phyloP scores from a whole-genome alignment of 495 filamentous ascomycete genomes.

The Aspergillus coremiiformis region DNA sequence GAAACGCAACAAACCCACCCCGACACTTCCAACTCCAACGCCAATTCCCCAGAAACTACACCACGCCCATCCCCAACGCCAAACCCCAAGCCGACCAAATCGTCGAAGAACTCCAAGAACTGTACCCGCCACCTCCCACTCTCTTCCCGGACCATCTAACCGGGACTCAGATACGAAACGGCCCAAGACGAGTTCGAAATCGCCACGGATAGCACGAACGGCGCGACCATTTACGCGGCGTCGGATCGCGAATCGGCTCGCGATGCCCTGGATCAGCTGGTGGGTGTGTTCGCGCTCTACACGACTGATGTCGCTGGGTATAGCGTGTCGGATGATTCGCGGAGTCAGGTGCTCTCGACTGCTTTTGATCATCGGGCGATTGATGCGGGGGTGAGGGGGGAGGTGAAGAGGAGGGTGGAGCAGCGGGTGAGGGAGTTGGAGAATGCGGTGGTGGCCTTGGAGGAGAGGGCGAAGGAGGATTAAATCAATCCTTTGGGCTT shows the following conservation, averaged over 20 bases:
- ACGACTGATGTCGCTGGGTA: constrained; percentile 11
- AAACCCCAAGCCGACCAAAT: constrained; percentile 28
- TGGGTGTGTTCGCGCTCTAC: constrained; percentile 32
- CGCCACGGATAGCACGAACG: constrained; percentile 38
- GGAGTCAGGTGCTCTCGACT: constrained; percentile 20
- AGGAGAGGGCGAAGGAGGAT: constrained; percentile 34
- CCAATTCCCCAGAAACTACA: neutral
- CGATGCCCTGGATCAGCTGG: constrained; percentile 35
- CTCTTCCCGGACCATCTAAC: neutral
- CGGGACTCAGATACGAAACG: constrained; percentile 30
- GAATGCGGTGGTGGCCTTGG: constrained; percentile 36
- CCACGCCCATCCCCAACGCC: constrained; percentile 2
- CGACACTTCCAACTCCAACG: neutral
- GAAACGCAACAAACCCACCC: neutral
- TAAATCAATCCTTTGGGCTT: constrained; percentile 5
- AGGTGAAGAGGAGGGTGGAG: constrained; percentile 35
- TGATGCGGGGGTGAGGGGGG: constrained; percentile 20
- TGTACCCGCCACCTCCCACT: neutral
- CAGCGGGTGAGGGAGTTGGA: constrained; percentile 38
- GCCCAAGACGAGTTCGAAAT: constrained; percentile 45
- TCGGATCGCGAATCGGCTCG: constrained; percentile 40
- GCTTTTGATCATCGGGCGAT: constrained; percentile 29
- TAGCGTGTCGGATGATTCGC: constrained; percentile 6
- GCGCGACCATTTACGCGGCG: constrained; percentile 40
- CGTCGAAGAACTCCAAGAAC: constrained; percentile 21